Conservation (phyloP, 2,329 filamentous ascomycete genomes). For the Fusarium sp. region DNA sequence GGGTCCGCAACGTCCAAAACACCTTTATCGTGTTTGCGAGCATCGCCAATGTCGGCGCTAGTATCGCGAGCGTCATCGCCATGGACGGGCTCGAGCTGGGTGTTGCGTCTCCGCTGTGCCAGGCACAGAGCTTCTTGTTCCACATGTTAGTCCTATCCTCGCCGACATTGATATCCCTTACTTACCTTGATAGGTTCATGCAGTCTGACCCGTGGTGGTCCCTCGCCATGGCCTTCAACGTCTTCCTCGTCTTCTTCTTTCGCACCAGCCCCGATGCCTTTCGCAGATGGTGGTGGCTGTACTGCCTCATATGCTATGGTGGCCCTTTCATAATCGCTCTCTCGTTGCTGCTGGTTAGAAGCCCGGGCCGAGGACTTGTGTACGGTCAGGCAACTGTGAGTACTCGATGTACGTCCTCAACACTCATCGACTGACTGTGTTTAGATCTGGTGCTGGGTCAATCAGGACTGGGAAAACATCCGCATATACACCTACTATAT, state of each 20-base stretch:
- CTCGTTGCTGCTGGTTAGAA: slow-evolving; percentile 69
- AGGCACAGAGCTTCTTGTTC: slow-evolving; percentile 70
- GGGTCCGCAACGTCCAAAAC: slow-evolving; percentile 69
- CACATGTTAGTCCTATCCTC: slow-evolving; percentile 70
- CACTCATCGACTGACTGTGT: slow-evolving; percentile 11
- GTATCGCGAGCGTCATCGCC: slow-evolving; percentile 77
- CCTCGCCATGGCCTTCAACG: slow-evolving; percentile 85
- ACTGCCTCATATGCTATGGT: slow-evolving; percentile 78
- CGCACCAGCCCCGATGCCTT: slow-evolving; percentile 75
- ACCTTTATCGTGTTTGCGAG: slow-evolving; percentile 73
- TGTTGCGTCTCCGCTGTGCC: slow-evolving; percentile 68
- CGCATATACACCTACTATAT: slow-evolving; percentile 73
- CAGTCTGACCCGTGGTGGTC: slow-evolving; percentile 83
- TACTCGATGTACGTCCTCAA: neutral
- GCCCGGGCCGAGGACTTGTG: slow-evolving; percentile 52
- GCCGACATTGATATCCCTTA: slow-evolving; percentile 39
- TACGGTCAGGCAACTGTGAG: slow-evolving; percentile 70
- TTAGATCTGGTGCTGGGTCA: slow-evolving; percentile 74
- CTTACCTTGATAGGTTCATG: slow-evolving; percentile 71
- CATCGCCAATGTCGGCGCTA: slow-evolving; percentile 69
- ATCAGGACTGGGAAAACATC: slow-evolving; percentile 63
- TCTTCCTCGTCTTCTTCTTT: slow-evolving; percentile 76
- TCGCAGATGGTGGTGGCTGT: slow-evolving; percentile 77
- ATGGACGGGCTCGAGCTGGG: slow-evolving; percentile 71
- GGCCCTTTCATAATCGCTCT: slow-evolving; percentile 76